Evolutionary conservation across 202 grass and related monocot genomes (phyloP).

Genomic region (Zoysia matrella): DNA sequence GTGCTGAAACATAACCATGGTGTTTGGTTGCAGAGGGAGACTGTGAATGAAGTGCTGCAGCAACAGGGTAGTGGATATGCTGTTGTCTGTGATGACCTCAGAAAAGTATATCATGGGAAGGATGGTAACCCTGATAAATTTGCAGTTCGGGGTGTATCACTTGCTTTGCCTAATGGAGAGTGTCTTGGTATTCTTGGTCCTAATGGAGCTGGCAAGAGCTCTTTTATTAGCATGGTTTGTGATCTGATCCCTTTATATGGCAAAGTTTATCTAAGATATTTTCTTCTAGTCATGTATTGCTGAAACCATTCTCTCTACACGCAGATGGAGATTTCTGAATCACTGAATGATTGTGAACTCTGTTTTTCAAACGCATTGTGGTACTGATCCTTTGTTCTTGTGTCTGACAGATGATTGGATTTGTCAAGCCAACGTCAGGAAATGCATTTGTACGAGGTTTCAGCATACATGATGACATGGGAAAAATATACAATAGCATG

Average conservation of each 20-base stretch:
- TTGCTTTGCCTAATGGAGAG: conserved; percentile 75
- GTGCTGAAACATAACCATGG: conserved; percentile 13
- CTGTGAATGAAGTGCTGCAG: conserved; percentile 59
- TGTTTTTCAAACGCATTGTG: conserved; percentile 1
- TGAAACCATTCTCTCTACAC: background rate
- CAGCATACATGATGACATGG: conserved; percentile 67
- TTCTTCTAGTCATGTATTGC: background rate
- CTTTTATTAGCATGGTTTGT: conserved; percentile 87
- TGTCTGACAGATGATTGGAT: conserved; percentile 71
- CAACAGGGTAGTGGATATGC: conserved; percentile 51
- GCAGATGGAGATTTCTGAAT: conserved; percentile 24
- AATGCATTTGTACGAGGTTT: conserved; percentile 61
- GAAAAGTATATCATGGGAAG: conserved; percentile 69
- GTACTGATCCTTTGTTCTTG: conserved; percentile 30
- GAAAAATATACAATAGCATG: conserved; percentile 72
- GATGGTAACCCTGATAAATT: conserved; percentile 39
- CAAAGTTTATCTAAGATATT: conserved; percentile 20
- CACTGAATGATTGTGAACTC: background rate
- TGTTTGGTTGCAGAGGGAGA: conserved; percentile 54
- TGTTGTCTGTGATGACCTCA: conserved; percentile 70
- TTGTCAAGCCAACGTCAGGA: conserved; percentile 73
- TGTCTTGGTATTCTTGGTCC: conserved; percentile 83
- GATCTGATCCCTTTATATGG: conserved; percentile 15
- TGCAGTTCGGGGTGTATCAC: conserved; percentile 68
- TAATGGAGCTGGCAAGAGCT: conserved; percentile 84